phyloP scores from a whole-genome alignment of 208 protist species.

The Crithidia expoeki region DNA sequence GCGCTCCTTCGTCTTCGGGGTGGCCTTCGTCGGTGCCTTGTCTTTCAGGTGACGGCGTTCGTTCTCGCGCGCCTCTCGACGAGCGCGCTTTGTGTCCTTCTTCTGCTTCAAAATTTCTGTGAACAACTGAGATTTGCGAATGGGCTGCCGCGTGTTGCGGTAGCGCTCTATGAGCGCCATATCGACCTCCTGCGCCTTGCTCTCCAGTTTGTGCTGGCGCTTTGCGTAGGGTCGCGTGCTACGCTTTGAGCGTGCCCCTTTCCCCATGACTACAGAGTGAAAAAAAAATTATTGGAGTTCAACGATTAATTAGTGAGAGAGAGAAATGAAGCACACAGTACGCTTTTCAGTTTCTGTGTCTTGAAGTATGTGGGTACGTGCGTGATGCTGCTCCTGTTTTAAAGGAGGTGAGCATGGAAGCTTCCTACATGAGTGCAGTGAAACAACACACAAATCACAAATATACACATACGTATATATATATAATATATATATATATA shows the following conservation, averaged over 20 bases:
- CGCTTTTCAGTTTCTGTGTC: not conserved
- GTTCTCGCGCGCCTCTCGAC: slow-evolving; percentile 78
- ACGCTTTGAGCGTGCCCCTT: slow-evolving; percentile 79
- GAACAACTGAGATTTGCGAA: slow-evolving; percentile 87
- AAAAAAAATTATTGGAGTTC: not conserved
- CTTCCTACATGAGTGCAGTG: not conserved
- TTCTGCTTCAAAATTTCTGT: slow-evolving; percentile 86
- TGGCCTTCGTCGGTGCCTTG: slow-evolving; percentile 73
- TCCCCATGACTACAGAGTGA: slow-evolving; percentile 53
- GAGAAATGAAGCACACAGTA: not conserved
- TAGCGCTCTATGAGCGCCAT: slow-evolving; percentile 77
- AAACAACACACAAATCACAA: not conserved
- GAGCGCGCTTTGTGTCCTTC: slow-evolving; percentile 88
- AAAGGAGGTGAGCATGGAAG: no score
- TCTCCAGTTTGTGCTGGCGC: slow-evolving; percentile 44
- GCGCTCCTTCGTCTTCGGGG: slow-evolving; percentile 90
- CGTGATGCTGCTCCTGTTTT: not conserved
- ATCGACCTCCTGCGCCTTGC: slow-evolving; percentile 68
- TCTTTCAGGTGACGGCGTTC: slow-evolving; percentile 78
- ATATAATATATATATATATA: no score
- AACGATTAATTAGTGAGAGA: not conserved
- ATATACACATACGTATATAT: no score
- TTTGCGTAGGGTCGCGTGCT: slow-evolving; percentile 40
- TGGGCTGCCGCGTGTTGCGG: slow-evolving; percentile 84
- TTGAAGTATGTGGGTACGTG: not conserved